These are phyloP conservation scores for Cyberlindnera meyerae DNA, from an alignment of 805 yeast genomes.

Conservation along the genomic window DNA sequence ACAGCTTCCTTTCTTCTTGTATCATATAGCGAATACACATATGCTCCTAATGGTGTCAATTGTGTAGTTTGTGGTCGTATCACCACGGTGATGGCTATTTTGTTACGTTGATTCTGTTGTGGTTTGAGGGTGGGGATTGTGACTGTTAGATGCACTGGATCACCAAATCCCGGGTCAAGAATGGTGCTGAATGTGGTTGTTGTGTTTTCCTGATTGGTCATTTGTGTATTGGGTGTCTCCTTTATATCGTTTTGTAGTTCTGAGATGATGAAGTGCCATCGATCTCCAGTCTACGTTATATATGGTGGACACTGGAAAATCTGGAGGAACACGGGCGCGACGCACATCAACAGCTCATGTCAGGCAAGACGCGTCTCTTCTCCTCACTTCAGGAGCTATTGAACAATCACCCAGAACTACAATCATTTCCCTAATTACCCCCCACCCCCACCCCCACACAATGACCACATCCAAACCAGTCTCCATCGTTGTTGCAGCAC, in stretches of 20 bases:
- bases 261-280: too few relatives aligned
- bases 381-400: too few relatives aligned
- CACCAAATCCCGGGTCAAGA: constrained; percentile 13
- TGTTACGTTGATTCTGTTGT: constrained; percentile 4
- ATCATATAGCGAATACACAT: constrained; percentile 12
- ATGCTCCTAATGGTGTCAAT: constrained; percentile 10
- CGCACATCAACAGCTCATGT: too few relatives aligned
- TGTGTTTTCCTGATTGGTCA: not conserved
- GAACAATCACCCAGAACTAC: too few relatives aligned
- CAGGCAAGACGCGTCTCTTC: too few relatives aligned
- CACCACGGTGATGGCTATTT: constrained; percentile 10
- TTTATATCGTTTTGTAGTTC: too few relatives aligned
- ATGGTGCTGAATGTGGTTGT: constrained; percentile 8
- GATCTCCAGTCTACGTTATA: too few relatives aligned
- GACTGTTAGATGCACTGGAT: constrained; percentile 10
- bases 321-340: too few relatives aligned
- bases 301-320: too few relatives aligned
- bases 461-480: constrained; percentile 30
- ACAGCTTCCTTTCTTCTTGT: constrained; percentile 26
- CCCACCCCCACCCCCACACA: too few relatives aligned
- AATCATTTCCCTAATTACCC: too few relatives aligned
- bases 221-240: not conserved
- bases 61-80: constrained; percentile 5
- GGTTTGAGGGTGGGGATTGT: constrained; percentile 13
- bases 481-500: constrained; percentile 78